Evolutionary conservation across 2,329 filamentous ascomycete genomes (phyloP).

Genomic region (Colletotrichum tanaceti): DNA sequence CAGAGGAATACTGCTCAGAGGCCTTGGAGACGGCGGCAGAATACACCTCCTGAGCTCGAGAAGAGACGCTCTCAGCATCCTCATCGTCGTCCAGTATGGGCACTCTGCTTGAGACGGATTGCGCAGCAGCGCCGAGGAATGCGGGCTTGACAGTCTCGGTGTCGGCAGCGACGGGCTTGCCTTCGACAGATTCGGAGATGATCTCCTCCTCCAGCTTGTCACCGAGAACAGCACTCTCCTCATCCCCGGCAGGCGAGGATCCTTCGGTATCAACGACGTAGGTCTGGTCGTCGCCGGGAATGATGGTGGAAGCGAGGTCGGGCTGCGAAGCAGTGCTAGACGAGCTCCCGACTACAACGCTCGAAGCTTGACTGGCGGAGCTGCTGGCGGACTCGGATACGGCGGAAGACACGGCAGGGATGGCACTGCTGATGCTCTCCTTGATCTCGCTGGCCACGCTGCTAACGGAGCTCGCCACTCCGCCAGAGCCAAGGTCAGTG

Average conservation of each 20-base stretch:
- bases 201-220: constrained; percentile 45
- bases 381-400: constrained; percentile 44
- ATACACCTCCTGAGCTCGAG: constrained; percentile 68
- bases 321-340: constrained; percentile 22
- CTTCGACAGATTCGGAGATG: constrained; percentile 42
- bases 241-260: constrained; percentile 41
- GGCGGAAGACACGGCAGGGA: constrained; percentile 41
- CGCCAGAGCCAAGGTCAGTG: constrained; percentile 17
- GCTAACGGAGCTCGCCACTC: constrained; percentile 22
- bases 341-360: constrained; percentile 11
- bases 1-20: constrained; percentile 74
- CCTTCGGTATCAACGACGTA: constrained; percentile 41
- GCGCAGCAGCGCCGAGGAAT: constrained; percentile 63
- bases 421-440: constrained; percentile 33
- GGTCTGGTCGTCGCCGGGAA: constrained; percentile 39
- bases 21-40: constrained; percentile 73
- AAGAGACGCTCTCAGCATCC: constrained; percentile 53
- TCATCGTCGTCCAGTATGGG: constrained; percentile 63
- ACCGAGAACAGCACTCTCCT: constrained; percentile 38
- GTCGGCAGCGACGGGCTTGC: constrained; percentile 46
- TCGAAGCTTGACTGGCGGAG: constrained; percentile 42
- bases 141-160: constrained; percentile 57
- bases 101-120: constrained; percentile 60
- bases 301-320: constrained; percentile 39
- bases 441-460: constrained; percentile 23